Base-by-base conservation (phyloP, 23 red algal species). In the Gracilaria gracilis region DNA sequence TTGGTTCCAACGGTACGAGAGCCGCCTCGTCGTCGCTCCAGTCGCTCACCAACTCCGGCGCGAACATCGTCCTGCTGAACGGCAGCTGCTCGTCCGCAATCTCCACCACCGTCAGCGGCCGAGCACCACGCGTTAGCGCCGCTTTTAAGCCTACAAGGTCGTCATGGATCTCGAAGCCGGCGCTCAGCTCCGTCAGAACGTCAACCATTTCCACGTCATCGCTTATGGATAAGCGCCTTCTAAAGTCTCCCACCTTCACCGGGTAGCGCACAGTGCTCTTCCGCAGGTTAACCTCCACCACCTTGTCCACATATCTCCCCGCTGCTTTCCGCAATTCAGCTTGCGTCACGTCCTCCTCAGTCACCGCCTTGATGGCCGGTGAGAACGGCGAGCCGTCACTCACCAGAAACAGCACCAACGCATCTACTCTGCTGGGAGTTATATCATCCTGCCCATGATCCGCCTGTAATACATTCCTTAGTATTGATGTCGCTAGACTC, bases 371-470 rank as follows among this genome's bases (percentile, higher is more conserved):
- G n/a, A 87, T 87, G 15, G 69, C 27, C 19, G 84, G 84, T 75
- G 84, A 87, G 9, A 72, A 8, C 29, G 84, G 84, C 0, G 84
- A 73, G 21, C 38, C 32, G 20, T 87, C 84, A 38, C 84, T 87
- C 12, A 75, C 20, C 20, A 87, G 31, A 49, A 87, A 87, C 20
- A 37, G 25, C 34, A 75, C 67, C 21, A 87, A 55, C 23, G 84
- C 67, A 14, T 87, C 25, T 49, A 87, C 33, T 21, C 29, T 51
- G 7, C 37, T 34, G 0, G 42, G 84, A 61, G 48, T 33, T 23
- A 87, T 29, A 61, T 25, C 31, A 14, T 61, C 25, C 28, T 51
- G 50, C 11, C 32, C 49, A 57, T 74, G 34, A 8, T 57, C 28
- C 25, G 79, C 19, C 9, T 57, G 20, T 6, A 4, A 34, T 6